phyloP scores from a whole-genome alignment of 2,329 filamentous ascomycete genomes.

The Microcera coccophila region DNA sequence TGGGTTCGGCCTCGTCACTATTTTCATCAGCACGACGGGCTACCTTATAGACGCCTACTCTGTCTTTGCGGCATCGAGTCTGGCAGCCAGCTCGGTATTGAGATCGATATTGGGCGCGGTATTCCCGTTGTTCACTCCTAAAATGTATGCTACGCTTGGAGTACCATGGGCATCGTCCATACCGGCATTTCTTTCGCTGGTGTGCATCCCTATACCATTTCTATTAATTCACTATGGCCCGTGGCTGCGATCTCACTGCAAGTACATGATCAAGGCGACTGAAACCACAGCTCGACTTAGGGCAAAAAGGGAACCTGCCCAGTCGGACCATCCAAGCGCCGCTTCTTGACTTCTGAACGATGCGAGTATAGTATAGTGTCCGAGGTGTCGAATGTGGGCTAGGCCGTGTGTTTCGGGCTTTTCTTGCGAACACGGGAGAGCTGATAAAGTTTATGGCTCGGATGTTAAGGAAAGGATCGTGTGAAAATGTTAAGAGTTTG shows the following conservation, averaged over 20 bases:
- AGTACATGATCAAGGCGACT: too few species aligned
- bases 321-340: too few species aligned
- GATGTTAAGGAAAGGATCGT: too few species aligned
- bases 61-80: constrained; percentile 18
- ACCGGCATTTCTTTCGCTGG: constrained; percentile 3
- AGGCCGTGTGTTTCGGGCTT: too few species aligned
- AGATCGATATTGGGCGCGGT: constrained; percentile 19
- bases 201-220: constrained; percentile 21
- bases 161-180: constrained; percentile 21
- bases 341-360: too few species aligned
- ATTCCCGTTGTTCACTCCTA: constrained; percentile 17
- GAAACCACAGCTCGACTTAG: too few species aligned
- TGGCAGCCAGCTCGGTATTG: constrained; percentile 17
- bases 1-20: constrained; percentile 51
- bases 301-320: too few species aligned
- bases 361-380: too few species aligned
- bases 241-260: constrained; percentile 19
- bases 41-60: constrained; percentile 22
- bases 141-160: constrained; percentile 17
- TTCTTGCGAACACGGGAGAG: too few species aligned
- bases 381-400: too few species aligned
- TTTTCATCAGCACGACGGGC: constrained; percentile 20
- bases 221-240: constrained; percentile 20
- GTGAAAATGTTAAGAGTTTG: too few species aligned
- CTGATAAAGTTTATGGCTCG: too few species aligned